These are phyloP conservation scores for Whalleya microplaca DNA, from an alignment of 2,329 filamentous ascomycete genomes.

Conservation along the genomic window DNA sequence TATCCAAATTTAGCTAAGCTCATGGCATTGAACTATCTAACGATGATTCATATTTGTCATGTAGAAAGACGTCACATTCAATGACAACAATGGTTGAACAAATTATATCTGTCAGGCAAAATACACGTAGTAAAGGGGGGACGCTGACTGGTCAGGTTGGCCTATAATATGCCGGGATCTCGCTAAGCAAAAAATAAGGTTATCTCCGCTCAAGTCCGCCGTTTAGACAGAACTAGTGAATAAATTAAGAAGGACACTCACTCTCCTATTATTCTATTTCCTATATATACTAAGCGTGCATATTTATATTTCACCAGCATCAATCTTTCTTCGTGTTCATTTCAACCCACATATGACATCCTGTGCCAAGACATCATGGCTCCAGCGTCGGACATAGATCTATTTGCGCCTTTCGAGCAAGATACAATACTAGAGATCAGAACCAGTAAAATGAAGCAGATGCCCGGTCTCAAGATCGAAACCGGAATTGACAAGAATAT, in stretches of 20 bases:
- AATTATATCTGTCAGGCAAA: not conserved
- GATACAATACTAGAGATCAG: slow-evolving; percentile 61
- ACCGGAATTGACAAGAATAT: slow-evolving; percentile 61
- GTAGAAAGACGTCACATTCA: not conserved
- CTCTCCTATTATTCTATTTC: not conserved
- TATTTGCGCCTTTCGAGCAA: slow-evolving; percentile 46
- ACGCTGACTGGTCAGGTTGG: not conserved
- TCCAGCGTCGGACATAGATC: slow-evolving; percentile 38
- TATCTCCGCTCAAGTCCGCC: not conserved
- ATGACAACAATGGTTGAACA: not conserved
- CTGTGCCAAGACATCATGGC: slow-evolving; percentile 24
- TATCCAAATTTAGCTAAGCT: not conserved
- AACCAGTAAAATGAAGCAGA: slow-evolving; percentile 58
- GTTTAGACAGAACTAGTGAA: not conserved
- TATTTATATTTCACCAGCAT: not conserved
- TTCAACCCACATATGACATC: not conserved
- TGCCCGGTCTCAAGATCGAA: slow-evolving; percentile 53
- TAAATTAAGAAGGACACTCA: too few species aligned
- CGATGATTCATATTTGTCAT: not conserved
- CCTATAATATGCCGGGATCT: not conserved
- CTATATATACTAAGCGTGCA: not conserved
- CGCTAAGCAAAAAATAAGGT: not conserved
- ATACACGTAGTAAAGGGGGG: too few species aligned
- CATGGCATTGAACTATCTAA: not conserved
- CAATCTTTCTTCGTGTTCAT: not conserved